Conservation (phyloP, 164 flowering plant genomes). For the Echeveria elegans region DNA sequence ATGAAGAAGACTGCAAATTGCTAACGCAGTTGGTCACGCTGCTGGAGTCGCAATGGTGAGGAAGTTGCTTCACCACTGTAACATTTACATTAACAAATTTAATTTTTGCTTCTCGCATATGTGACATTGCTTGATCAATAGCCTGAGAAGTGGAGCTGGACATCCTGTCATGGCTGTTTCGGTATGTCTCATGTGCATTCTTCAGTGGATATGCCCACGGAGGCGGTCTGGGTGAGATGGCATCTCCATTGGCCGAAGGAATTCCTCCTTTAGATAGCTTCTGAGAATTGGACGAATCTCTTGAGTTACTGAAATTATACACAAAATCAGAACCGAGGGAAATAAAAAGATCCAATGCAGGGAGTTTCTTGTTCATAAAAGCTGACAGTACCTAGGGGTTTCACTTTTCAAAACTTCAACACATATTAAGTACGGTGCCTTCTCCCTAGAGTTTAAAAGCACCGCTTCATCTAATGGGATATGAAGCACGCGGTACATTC, state of each 20-base stretch:
- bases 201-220: constrained; percentile 98
- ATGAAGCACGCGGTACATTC: constrained; percentile 84
- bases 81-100: constrained; percentile 70
- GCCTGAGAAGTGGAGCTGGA: constrained; percentile 86
- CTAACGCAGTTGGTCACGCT: constrained; percentile 14
- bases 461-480: constrained; percentile 98
- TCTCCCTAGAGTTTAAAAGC: constrained; percentile 96
- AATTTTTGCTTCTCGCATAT: constrained; percentile 73
- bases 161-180: constrained; percentile 73
- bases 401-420: constrained; percentile 93
- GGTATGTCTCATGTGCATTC: constrained; percentile 59
- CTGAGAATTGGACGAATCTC: constrained; percentile 49
- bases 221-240: constrained; percentile 85
- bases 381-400: constrained; percentile 46
- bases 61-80: constrained; percentile 42
- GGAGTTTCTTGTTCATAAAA: background rate
- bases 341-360: background rate
- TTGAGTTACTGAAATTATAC: constrained; percentile 32
- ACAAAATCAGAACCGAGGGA: background rate
- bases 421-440: constrained; percentile 93
- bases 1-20: constrained; percentile 13
- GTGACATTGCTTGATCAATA: constrained; percentile 95
- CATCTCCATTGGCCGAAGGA: constrained; percentile 97
- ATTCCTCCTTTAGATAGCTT: constrained; percentile 90
- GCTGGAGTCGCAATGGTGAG: constrained; percentile 13